Percentiles rank a stretch among this genome's conserved stretches.
These are phyloP conservation scores for Bolboschoenus planiculmis DNA, from an alignment of 176 grass and related monocot genomes.

Conservation along the genomic window DNA sequence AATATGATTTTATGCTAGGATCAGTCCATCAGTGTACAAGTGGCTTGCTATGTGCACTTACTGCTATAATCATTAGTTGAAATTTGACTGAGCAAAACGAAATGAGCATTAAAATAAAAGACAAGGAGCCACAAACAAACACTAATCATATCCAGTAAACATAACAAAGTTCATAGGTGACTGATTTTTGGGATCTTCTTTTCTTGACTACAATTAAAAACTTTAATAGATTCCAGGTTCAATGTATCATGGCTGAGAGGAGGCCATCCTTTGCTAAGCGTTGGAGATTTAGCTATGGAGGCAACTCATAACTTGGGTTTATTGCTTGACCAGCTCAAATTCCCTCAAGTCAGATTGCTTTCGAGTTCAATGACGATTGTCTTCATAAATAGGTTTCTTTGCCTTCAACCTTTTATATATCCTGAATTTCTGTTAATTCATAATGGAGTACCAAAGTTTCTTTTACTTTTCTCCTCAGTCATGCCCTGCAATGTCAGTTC, in stretches of 20 bases:
- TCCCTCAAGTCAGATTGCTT: slow-evolving; percentile 77
- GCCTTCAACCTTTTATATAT: slow-evolving; percentile 9
- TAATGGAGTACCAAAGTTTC: not conserved
- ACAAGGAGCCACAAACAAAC: not conserved
- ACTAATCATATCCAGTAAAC: not conserved
- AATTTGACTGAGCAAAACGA: not conserved
- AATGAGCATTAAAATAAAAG: not conserved
- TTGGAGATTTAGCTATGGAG: slow-evolving; percentile 81
- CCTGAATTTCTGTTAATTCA: not conserved
- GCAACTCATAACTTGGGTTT: slow-evolving; percentile 86
- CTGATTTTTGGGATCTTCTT: not conserved
- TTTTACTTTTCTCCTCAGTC: slow-evolving; percentile 1
- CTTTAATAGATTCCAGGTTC: slow-evolving; percentile 55
- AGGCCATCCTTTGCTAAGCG: slow-evolving; percentile 80
- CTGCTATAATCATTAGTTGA: not conserved
- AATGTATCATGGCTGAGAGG: slow-evolving; percentile 88
- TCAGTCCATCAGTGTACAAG: not conserved
- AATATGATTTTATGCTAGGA: not conserved
- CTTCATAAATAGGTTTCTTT: slow-evolving; percentile 65
- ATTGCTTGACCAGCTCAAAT: slow-evolving; percentile 82
- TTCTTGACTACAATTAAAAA: slow-evolving; percentile 20
- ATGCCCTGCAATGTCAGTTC: not conserved
- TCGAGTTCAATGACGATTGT: slow-evolving; percentile 84
- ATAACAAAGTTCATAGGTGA: not conserved
- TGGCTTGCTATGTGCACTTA: not conserved